A percentile compares a stretch with the other conserved stretches of the same genome.
Evolutionary conservation across 768 basidiomycete genomes (phyloP).

Genomic region (Strobilomyces dryophilus): DNA sequence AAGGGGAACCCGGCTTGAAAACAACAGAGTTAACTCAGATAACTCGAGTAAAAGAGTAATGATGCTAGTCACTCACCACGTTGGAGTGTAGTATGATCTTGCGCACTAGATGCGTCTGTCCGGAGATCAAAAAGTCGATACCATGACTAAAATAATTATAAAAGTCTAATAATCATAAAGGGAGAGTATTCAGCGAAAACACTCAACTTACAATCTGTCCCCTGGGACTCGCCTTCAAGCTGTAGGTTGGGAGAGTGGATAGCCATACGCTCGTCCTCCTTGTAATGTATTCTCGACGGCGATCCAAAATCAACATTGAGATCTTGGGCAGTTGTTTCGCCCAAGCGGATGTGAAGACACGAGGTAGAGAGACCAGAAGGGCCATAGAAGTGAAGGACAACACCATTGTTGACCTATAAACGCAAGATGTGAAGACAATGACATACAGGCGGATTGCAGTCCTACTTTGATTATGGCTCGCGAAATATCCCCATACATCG

Average conservation of each 20-base stretch:
- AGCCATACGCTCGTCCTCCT: constrained; percentile 85
- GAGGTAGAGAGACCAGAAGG: constrained; percentile 34
- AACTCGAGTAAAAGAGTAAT: neutral
- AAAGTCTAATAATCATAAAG: constrained; percentile 54
- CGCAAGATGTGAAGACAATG: neutral
- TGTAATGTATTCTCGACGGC: constrained; percentile 74
- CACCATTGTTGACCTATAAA: constrained; percentile 64
- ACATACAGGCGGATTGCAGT: neutral
- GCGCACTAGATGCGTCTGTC: constrained; percentile 62
- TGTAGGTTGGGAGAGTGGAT: constrained; percentile 59
- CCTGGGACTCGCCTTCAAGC: constrained; percentile 43
- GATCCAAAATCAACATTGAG: constrained; percentile 74
- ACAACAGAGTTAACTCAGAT: constrained; percentile 1
- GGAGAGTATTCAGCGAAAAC: neutral
- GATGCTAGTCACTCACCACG: constrained; percentile 49
- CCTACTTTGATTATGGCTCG: constrained; percentile 64
- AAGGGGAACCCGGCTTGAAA: constrained; percentile 73
- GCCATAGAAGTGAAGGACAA: constrained; percentile 66
- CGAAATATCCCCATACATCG: constrained; percentile 70
- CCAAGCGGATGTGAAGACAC: constrained; percentile 59
- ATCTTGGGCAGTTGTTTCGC: constrained; percentile 81
- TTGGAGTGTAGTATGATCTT: constrained; percentile 90
- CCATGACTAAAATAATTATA: constrained; percentile 94
- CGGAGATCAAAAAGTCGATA: constrained; percentile 80
- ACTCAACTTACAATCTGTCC: constrained; percentile 46